phyloP scores from a whole-genome alignment of 2,329 filamentous ascomycete species.

The Pyricularia sp. region DNA sequence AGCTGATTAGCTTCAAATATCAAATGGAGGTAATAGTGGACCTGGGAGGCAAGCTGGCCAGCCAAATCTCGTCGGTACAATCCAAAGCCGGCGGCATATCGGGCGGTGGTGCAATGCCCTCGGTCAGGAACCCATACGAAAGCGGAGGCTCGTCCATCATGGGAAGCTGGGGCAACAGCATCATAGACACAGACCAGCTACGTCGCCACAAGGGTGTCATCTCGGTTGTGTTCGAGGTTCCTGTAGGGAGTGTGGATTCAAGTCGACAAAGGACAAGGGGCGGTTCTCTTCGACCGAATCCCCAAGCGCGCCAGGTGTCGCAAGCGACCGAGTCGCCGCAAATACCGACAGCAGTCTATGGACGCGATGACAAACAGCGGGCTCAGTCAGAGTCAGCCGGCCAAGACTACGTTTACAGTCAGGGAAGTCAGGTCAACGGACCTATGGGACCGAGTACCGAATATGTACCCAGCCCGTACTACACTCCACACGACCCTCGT shows the following conservation, averaged over 20 bases:
- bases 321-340: not conserved
- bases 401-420: not conserved
- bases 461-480: conserved; percentile 4
- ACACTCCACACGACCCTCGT: conserved; percentile 18
- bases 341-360: conserved; percentile 1
- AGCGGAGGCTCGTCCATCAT: conserved; percentile 31
- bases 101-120: conserved; percentile 15
- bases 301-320: not conserved
- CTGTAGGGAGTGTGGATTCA: conserved; percentile 80
- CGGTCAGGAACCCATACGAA: conserved; percentile 21
- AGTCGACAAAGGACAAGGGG: conserved; percentile 36
- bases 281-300: conserved; percentile 5
- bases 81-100: conserved; percentile 25
- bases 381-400: not conserved
- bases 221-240: conserved; percentile 72
- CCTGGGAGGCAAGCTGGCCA: conserved; percentile 74
- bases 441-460: not conserved
- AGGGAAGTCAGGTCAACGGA: not conserved
- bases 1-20: conserved; percentile 93
- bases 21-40: conserved; percentile 90
- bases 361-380: conserved; percentile 1
- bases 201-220: conserved; percentile 89
- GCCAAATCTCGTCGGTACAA: conserved; percentile 59
- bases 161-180: conserved; percentile 52
- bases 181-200: conserved; percentile 80